Conservation (phyloP, 305 asterid species). For the Solanum hybrid region DNA sequence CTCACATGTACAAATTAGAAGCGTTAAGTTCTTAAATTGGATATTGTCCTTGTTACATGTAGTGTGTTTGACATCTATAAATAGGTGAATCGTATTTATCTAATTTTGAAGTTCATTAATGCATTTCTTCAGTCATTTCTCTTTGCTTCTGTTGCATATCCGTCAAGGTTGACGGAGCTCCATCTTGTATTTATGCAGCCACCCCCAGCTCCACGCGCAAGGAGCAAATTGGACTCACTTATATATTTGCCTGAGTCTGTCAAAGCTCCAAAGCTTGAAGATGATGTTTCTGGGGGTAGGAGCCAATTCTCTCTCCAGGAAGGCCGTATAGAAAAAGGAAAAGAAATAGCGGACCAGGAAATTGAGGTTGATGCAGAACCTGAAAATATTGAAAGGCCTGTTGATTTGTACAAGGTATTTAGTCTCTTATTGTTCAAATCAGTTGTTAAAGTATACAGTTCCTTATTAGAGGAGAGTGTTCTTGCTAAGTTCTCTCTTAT, state of each 20-base stretch:
- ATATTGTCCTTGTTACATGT: background rate
- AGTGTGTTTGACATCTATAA: background rate
- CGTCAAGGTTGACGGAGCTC: background rate
- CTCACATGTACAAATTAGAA: background rate
- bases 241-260: slow-evolving; percentile 59
- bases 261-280: slow-evolving; percentile 33
- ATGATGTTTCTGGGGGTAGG: slow-evolving; percentile 13
- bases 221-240: slow-evolving; percentile 88
- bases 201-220: slow-evolving; percentile 70
- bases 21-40: background rate
- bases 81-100: background rate
- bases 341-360: slow-evolving; percentile 32
- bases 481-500: background rate
- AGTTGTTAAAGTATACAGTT: background rate
- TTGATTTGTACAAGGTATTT: slow-evolving; percentile 84
- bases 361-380: slow-evolving; percentile 44
- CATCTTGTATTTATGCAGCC: slow-evolving; percentile 45
- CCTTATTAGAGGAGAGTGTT: background rate
- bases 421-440: background rate
- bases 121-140: background rate
- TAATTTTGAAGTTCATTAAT: background rate
- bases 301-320: slow-evolving; percentile 23
- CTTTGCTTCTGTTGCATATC: background rate
- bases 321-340: slow-evolving; percentile 18
- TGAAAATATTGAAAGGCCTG: slow-evolving; percentile 83